Evolutionary conservation across 208 protist genomes (phyloP).

Genomic region (Crithidia mellificae): DNA sequence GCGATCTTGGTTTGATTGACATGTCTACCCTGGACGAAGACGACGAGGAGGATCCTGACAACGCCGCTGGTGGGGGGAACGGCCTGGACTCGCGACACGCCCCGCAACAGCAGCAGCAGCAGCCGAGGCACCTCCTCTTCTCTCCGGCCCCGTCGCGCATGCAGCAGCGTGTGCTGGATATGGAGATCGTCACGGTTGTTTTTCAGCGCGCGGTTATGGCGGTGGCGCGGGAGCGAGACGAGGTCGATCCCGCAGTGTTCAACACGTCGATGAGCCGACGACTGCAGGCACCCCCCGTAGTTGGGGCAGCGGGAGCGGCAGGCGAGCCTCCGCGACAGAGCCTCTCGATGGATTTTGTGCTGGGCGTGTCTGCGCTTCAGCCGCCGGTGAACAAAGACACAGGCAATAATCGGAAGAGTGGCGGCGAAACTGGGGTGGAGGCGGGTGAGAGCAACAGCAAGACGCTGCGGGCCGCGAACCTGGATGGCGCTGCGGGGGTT

Average conservation of each 20-base stretch:
- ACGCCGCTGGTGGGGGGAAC: too few species aligned
- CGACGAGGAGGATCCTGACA: neutral
- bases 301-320: too few species aligned
- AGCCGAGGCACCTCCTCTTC: neutral
- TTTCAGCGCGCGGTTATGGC: conserved; percentile 54
- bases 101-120: neutral
- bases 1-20: conserved; percentile 59
- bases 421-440: too few species aligned
- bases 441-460: neutral
- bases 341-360: neutral
- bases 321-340: neutral
- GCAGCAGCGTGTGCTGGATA: conserved; percentile 32
- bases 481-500: neutral
- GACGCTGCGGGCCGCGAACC: neutral
- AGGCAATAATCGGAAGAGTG: too few species aligned
- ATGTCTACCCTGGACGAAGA: conserved; percentile 24
- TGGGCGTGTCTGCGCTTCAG: neutral
- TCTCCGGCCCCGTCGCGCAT: conserved; percentile 21
- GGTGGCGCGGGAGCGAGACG: conserved; percentile 12
- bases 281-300: too few species aligned
- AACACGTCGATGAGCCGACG: neutral
- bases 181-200: conserved; percentile 58
- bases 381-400: neutral
- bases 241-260: conserved; percentile 21
- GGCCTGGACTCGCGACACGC: neutral